phyloP scores from a whole-genome alignment of 1,139 yeast genomes.

The Geotrichum macrosporum region DNA sequence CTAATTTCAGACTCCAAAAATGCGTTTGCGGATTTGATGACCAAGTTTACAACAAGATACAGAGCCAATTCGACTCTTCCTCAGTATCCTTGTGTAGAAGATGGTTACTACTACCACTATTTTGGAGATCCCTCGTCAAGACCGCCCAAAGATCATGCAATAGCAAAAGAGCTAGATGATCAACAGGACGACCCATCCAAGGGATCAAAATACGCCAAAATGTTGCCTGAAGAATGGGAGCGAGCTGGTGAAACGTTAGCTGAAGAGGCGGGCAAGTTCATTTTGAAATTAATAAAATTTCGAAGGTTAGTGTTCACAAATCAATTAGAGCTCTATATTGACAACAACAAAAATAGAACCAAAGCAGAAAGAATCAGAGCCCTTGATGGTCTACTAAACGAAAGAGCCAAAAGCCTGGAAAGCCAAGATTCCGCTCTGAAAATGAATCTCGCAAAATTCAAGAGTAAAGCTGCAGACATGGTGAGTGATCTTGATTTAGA shows the following conservation, averaged over 20 bases:
- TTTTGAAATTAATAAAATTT: conserved; percentile 19
- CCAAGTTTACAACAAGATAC: neutral
- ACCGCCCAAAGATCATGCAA: neutral
- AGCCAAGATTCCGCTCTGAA: conserved; percentile 13
- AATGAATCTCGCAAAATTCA: conserved; percentile 13
- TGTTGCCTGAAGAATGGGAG: conserved; percentile 25
- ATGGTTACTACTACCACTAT: neutral
- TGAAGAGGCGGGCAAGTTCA: conserved; percentile 20
- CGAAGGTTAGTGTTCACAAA: conserved; percentile 16
- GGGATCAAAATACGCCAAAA: conserved; percentile 19
- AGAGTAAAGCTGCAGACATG: conserved; percentile 17
- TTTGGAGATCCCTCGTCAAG: neutral
- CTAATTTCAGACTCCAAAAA: neutral
- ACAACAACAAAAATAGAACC: conserved; percentile 6
- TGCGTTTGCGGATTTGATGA: neutral
- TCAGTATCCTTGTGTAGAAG: neutral
- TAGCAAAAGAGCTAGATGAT: neutral
- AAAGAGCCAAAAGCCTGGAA: conserved; percentile 13
- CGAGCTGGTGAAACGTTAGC: conserved; percentile 20
- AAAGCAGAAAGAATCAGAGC: conserved; percentile 16
- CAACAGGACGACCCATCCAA: neutral
- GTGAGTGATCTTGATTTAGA: conserved; percentile 15
- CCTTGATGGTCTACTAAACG: conserved; percentile 15
- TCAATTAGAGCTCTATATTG: neutral
- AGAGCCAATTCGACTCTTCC: neutral